Evolutionary conservation across 306 rosid genomes (phyloP), one percentile per base, ranked within the genome.

Genomic region (Prunus campanulata): DNA sequence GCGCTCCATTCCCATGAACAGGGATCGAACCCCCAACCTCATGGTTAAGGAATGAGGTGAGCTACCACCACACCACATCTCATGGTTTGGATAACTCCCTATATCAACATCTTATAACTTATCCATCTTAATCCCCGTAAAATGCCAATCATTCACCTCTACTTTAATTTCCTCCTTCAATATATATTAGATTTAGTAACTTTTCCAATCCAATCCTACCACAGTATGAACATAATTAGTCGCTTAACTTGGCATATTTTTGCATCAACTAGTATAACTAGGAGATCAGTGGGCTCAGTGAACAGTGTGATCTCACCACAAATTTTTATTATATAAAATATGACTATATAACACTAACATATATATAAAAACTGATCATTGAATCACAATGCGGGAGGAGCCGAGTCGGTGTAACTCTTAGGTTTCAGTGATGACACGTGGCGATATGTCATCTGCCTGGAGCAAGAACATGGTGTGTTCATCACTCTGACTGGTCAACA

Each of bases 401-500:
- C 29, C 50, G 46, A 59, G 78, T 81, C 84, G 81, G 74, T 76
- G 78, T 56, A 47, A 63, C 56, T 20, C 27, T 78, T 71, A 39
- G 32, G 66, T 51, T 62, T 71, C 57, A 32, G 62, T 22, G 75
- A 50, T 22, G 60, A 52, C 77, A 74, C 77, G 48, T 61, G 77
- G 77, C 30, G 44, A 46, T 29, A 18, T 25, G n/a, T 74, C 60
- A 44, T 48, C 68, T 74, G 35, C 6, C 30, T 27, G 1, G 44
- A 25, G 24, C 13, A 27, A 73, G 61, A 74, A 74, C 61, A 61
- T 61, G 70, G 70, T 50, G 30, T 74, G 70, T 46, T 75, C 67
- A 25, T 62, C 55, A 57, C 77, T 30, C 76, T 85, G 91, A 88
- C 86, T 66, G 74, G 88, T 86, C 88, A 86, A 88, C 82, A 9